phyloP scores from a whole-genome alignment of 768 basidiomycete species.

The Psilocybe tampanensis region DNA sequence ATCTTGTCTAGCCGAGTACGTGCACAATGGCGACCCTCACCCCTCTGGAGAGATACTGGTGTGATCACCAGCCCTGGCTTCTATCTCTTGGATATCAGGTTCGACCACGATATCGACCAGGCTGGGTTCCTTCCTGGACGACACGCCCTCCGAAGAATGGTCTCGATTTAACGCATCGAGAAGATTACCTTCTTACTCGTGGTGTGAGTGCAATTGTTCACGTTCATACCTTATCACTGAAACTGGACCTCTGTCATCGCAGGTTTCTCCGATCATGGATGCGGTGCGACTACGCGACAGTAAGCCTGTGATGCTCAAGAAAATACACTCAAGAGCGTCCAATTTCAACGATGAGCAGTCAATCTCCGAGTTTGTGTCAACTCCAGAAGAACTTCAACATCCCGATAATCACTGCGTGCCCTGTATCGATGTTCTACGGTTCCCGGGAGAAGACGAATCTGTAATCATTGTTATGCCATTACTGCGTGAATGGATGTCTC shows the following conservation, averaged over 20 bases:
- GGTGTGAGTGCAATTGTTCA: no score
- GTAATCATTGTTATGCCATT: constrained; percentile 31
- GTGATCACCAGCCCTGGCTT: neutral
- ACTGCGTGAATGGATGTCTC: constrained; percentile 21
- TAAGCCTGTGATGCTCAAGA: constrained; percentile 31
- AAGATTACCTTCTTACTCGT: neutral
- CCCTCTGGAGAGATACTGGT: neutral
- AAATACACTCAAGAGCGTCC: constrained; percentile 1
- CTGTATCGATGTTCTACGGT: constrained; percentile 20
- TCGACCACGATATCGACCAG: neutral
- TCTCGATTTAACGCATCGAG: neutral
- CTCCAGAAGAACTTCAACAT: constrained; percentile 11
- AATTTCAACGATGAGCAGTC: constrained; percentile 28
- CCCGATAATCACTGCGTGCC: constrained; percentile 38
- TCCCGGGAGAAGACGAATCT: constrained; percentile 20
- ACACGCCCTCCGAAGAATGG: neutral
- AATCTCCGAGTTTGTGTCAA: constrained; percentile 26
- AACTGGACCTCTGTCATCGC: no score
- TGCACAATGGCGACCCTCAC: no score
- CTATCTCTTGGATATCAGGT: neutral
- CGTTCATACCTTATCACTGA: no score
- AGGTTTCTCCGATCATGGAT: constrained; percentile 19
- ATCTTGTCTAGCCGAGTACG: no score
- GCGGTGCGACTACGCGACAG: constrained; percentile 30
- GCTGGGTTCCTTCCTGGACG: neutral